Conservation (phyloP, 306 rosid species). For the Parietaria judaica region DNA sequence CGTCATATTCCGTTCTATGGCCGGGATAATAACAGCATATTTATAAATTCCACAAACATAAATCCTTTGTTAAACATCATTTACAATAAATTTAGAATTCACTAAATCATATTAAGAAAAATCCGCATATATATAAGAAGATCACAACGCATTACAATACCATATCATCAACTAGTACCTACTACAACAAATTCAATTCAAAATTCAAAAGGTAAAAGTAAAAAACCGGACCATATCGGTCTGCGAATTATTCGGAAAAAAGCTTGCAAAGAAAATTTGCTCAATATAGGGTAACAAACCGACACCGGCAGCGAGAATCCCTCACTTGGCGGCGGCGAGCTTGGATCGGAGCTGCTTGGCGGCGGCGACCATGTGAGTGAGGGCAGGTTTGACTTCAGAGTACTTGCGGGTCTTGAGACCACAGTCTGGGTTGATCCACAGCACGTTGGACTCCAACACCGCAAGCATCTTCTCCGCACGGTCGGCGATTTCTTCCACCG, state of each 20-base stretch:
- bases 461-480: slow-evolving; percentile 94
- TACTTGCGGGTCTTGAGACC: slow-evolving; percentile 95
- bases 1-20: no score
- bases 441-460: slow-evolving; percentile 81
- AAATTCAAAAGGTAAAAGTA: background rate
- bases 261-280: background rate
- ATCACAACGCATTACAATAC: no score
- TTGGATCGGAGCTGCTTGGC: slow-evolving; percentile 73
- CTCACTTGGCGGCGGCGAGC: slow-evolving; percentile 65
- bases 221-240: background rate
- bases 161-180: no score
- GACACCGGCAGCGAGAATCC: background rate
- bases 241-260: background rate
- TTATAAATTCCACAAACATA: no score
- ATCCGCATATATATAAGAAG: no score
- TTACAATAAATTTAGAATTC: no score
- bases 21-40: no score
- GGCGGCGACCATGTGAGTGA: slow-evolving; percentile 68
- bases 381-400: slow-evolving; percentile 78
- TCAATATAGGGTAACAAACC: background rate
- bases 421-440: slow-evolving; percentile 96
- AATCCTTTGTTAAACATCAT: no score
- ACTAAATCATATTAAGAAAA: no score
- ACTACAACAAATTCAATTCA: no score
- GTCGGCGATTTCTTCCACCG: slow-evolving; percentile 85